Conservation (phyloP, 345 rosid species). For the Heritiera fomes region DNA sequence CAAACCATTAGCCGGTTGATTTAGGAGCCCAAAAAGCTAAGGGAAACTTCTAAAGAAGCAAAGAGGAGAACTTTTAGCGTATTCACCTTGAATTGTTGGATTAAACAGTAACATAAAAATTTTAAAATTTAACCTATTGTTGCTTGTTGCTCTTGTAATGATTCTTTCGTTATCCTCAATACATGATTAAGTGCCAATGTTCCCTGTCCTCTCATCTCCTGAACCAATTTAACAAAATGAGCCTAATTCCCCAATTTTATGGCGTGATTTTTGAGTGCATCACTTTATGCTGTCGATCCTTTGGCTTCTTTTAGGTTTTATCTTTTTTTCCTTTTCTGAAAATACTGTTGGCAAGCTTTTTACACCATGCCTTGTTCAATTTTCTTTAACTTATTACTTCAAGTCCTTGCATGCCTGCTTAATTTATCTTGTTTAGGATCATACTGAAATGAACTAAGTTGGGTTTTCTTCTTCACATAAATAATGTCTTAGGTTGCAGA, state of each 20-base stretch:
- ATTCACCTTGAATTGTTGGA: too few relatives aligned
- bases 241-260: neutral
- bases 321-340: neutral
- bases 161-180: too few relatives aligned
- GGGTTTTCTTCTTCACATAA: neutral
- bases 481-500: conserved; percentile 60
- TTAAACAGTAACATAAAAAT: too few relatives aligned
- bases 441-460: neutral
- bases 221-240: neutral
- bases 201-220: neutral
- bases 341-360: neutral
- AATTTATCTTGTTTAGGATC: neutral
- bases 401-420: neutral
- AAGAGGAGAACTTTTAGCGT: too few relatives aligned
- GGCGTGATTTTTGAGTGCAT: neutral
- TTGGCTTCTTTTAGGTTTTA: neutral
- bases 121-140: too few relatives aligned
- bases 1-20: too few relatives aligned
- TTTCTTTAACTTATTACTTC: neutral
- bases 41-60: too few relatives aligned
- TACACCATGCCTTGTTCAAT: neutral
- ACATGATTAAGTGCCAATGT: too few relatives aligned
- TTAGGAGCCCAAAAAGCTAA: too few relatives aligned
- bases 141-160: too few relatives aligned
- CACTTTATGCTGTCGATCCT: neutral